Base-by-base conservation (phyloP, 495 filamentous ascomycete species). In the Penicillium verhagenii region DNA sequence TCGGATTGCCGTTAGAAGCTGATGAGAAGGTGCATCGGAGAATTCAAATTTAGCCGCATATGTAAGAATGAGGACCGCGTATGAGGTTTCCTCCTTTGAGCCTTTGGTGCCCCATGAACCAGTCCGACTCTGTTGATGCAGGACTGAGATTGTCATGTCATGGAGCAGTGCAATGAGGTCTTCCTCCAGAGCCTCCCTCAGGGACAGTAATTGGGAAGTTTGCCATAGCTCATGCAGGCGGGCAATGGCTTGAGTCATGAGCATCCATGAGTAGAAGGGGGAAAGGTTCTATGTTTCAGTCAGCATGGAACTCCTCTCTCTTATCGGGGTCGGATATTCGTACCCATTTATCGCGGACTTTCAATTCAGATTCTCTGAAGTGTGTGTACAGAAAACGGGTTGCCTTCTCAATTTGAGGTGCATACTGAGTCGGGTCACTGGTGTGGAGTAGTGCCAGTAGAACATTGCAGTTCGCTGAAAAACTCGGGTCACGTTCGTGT, bases 401-500 rank as follows among this genome's bases (percentile, higher is more conserved):
- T 19, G 40, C 40, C 13, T 43, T 43, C 40, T 43, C 40, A 23
- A 43, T 43, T 6, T 43, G 40, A 10, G 18, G 19, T 43, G 8
- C 40, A 43, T 43, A 43, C 13, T 11, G 40, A 5, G 40, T 21
- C 2, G 40, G 64, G 65, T 47, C 35, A 26, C 24, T 51, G 39
- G 18, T 59, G 46, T 28, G 38, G 48, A 75, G 52, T 8, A 79
- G 54, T 9, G 72, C 70, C 31, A 65, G 52, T 6, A 79, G 59
- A 5, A 74, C 67, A 57, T 75, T 75, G 57, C 75, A 78, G 48
- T 79, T 79, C 9, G 74, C 71, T 13, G 65, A 72, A 33, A 77
- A 70, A 37, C 64, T 75, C 6, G 70, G 58, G 43, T 71, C 69
- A 8, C 70, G 53, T 51, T 79, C 75, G 35, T 48, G 53, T 6